Evolutionary conservation across 2,329 filamentous ascomycete species (phyloP).

Genomic region (Lachnellula subtilissima): DNA sequence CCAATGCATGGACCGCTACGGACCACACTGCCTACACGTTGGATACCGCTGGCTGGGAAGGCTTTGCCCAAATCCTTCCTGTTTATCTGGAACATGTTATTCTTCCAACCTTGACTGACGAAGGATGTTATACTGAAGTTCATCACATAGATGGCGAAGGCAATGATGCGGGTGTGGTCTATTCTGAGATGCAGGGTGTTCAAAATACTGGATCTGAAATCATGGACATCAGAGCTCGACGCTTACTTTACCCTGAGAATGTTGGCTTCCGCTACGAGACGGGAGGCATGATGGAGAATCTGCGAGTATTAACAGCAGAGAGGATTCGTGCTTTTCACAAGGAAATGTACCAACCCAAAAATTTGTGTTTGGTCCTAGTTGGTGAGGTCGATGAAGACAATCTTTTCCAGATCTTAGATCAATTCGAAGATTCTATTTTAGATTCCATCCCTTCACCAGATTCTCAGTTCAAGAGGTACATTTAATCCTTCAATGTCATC

Average conservation of each 20-base stretch:
- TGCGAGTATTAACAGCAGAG: constrained; percentile 80
- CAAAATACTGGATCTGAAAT: constrained; percentile 80
- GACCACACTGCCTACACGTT: constrained; percentile 96
- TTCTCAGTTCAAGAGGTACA: constrained; percentile 61
- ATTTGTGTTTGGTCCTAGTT: constrained; percentile 85
- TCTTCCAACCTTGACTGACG: constrained; percentile 85
- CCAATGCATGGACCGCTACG: constrained; percentile 95
- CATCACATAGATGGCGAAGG: constrained; percentile 92
- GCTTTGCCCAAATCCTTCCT: constrained; percentile 89
- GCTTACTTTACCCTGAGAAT: constrained; percentile 79
- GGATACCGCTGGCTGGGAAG: constrained; percentile 93
- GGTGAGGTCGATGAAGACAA: constrained; percentile 83
- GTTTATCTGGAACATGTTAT: constrained; percentile 95
- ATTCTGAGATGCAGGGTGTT: constrained; percentile 97
- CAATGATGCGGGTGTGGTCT: constrained; percentile 94
- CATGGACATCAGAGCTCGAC: constrained; percentile 78
- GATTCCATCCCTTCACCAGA: constrained; percentile 73
- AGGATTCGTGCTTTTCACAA: constrained; percentile 92
- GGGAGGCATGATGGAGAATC: constrained; percentile 91
- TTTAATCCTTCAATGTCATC: background rate
- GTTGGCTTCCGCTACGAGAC: constrained; percentile 96
- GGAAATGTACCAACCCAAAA: constrained; percentile 97
- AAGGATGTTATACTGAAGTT: constrained; percentile 90
- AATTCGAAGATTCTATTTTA: constrained; percentile 83
- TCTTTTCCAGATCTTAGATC: constrained; percentile 74